Conservation (phyloP, 2,329 filamentous ascomycete genomes). For the Fusarium sp. region DNA sequence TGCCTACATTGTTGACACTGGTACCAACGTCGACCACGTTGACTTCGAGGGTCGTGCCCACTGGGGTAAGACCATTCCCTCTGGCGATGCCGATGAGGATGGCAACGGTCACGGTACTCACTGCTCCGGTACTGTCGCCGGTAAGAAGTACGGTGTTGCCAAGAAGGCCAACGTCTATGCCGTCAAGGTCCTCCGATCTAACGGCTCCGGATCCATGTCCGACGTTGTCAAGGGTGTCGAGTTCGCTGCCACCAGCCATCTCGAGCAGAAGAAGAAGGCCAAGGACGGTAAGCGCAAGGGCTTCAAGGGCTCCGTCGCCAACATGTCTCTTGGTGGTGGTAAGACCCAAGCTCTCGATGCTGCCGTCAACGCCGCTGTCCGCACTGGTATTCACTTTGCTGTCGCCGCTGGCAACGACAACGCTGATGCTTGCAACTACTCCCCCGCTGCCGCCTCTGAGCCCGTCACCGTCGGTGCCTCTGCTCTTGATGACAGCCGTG, state of each 20-base stretch:
- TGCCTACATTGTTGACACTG: constrained; percentile 98
- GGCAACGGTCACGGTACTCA: constrained; percentile 99
- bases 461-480: constrained; percentile 97
- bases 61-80: constrained; percentile 97
- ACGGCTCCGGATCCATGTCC: constrained; percentile 97
- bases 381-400: constrained; percentile 93
- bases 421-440: constrained; percentile 99
- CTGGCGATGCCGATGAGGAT: constrained; percentile 85
- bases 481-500: constrained; percentile 91
- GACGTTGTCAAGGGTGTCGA: constrained; percentile 99
- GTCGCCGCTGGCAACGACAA: constrained; percentile 99
- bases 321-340: constrained; percentile 99
- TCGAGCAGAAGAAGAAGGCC: constrained; percentile 77
- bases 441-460: constrained; percentile 89
- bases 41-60: constrained; percentile 96
- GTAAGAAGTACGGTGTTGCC: constrained; percentile 99
- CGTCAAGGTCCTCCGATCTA: constrained; percentile 97
- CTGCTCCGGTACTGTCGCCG: constrained; percentile 97
- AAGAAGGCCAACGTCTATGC: constrained; percentile 98
- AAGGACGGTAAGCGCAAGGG: constrained; percentile 92
- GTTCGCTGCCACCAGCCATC: constrained; percentile 85
- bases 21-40: constrained; percentile 91
- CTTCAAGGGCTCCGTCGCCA: constrained; percentile 99
- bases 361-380: constrained; percentile 92
- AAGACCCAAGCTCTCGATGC: constrained; percentile 92